A percentile compares a stretch with the other conserved stretches of the same genome.
phyloP scores from a whole-genome alignment of 2,329 filamentous ascomycete species.

The Cladosporium cucumerinum region DNA sequence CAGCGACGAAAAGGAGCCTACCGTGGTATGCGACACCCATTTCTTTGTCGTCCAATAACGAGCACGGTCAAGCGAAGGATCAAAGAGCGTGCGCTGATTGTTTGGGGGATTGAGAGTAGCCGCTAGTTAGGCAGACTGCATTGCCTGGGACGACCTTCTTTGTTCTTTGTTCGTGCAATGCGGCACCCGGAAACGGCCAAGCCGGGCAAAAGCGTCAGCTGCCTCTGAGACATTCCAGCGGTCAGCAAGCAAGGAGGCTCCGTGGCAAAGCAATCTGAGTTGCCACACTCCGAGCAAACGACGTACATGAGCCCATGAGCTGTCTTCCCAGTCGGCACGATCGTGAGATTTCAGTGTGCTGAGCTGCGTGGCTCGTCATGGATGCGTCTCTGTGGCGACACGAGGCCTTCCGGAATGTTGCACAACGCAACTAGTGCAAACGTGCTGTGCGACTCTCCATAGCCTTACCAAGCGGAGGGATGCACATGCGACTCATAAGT shows the following conservation, averaged over 20 bases:
- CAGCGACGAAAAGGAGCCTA: conserved; percentile 20
- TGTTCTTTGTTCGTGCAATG: conserved; percentile 35
- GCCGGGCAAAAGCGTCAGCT: conserved; percentile 27
- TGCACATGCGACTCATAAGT: conserved; percentile 9
- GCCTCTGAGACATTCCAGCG: conserved; percentile 34
- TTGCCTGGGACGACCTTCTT: conserved; percentile 27
- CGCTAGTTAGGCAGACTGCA: conserved; percentile 17
- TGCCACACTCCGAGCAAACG: conserved; percentile 30
- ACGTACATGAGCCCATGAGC: conserved; percentile 22
- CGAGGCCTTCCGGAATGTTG: conserved; percentile 25
- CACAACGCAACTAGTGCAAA: conserved; percentile 23
- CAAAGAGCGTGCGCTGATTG: conserved; percentile 30
- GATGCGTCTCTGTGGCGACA: conserved; percentile 28
- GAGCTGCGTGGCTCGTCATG: conserved; percentile 19
- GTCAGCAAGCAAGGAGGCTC: conserved; percentile 31
- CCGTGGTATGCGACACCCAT: conserved; percentile 28
- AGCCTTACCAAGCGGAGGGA: conserved; percentile 5
- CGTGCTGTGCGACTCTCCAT: conserved; percentile 26
- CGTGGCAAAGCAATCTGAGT: conserved; percentile 28
- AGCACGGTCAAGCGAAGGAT: conserved; percentile 27
- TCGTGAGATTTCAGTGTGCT: conserved; percentile 13
- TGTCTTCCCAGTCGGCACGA: not conserved
- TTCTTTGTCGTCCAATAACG: conserved; percentile 34
- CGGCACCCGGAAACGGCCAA: conserved; percentile 32
- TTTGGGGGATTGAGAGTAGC: conserved; percentile 28